These are phyloP conservation scores for Boletus reticulatus DNA, from an alignment of 768 basidiomycete genomes.

Conservation along the genomic window DNA sequence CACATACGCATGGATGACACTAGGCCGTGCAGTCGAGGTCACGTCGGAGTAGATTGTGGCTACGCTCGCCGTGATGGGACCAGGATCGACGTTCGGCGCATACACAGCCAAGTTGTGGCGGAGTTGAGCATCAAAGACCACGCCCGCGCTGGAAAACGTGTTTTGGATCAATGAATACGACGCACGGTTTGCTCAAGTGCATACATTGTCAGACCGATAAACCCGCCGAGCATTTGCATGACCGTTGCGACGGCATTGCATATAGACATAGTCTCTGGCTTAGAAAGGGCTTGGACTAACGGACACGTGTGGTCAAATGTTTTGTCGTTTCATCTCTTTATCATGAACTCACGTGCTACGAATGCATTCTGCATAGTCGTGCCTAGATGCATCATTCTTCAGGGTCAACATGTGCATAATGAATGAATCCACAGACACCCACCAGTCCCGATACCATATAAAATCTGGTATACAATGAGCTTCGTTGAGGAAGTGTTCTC, in stretches of 20 bases:
- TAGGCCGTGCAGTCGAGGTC: background rate
- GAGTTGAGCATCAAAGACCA: slow-evolving; percentile 7
- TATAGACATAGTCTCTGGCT: slow-evolving; percentile 1
- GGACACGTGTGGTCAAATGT: background rate
- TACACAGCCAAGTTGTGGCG: slow-evolving; percentile 7
- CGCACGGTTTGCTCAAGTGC: background rate
- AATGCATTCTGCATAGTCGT: slow-evolving; percentile 11
- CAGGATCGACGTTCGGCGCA: slow-evolving; percentile 8
- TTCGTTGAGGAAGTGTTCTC: slow-evolving; percentile 4
- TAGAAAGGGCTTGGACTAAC: slow-evolving; percentile 8
- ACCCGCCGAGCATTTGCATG: slow-evolving; percentile 14
- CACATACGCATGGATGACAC: slow-evolving; percentile 13
- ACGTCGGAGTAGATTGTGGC: slow-evolving; percentile 9
- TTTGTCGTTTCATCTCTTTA: background rate
- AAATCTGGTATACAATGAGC: slow-evolving; percentile 10
- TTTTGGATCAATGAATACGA: background rate
- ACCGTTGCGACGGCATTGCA: slow-evolving; percentile 8
- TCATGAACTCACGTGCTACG: slow-evolving; percentile 1
- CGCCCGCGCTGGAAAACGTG: slow-evolving; percentile 1
- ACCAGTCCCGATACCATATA: slow-evolving; percentile 16
- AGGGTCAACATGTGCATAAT: background rate
- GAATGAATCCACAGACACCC: background rate
- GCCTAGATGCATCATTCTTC: background rate
- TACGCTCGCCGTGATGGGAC: slow-evolving; percentile 3
- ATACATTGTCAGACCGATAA: slow-evolving; percentile 9